Conservation (phyloP, 345 rosid species). For the Aquilaria sinensis region DNA sequence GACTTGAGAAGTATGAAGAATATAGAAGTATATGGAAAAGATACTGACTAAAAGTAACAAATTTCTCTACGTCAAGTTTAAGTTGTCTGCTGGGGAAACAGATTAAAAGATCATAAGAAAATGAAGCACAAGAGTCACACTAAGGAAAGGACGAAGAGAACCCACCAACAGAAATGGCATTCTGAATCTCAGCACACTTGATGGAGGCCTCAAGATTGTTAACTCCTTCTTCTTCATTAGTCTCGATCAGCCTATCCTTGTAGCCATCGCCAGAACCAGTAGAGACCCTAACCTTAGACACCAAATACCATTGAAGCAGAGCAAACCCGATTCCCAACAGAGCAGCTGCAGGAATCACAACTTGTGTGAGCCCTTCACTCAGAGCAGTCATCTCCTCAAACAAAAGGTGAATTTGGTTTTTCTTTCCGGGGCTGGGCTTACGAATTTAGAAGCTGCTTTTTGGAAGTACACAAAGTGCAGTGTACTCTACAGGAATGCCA, state of each 20-base stretch:
- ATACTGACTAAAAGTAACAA: too few species aligned
- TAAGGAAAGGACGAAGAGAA: not conserved
- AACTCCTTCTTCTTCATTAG: constrained; percentile 39
- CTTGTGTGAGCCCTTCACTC: constrained; percentile 45
- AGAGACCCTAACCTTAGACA: constrained; percentile 42
- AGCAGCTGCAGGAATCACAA: constrained; percentile 44
- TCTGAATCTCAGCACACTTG: constrained; percentile 70
- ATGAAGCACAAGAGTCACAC: not conserved
- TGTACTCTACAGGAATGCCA: constrained; percentile 3
- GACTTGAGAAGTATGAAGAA: too few species aligned
- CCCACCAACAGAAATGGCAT: constrained; percentile 63
- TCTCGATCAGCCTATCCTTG: constrained; percentile 28
- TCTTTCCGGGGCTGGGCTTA: not conserved
- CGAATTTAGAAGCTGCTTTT: constrained; percentile 5
- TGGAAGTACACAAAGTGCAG: constrained; percentile 11
- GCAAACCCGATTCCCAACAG: constrained; percentile 57
- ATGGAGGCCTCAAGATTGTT: constrained; percentile 34
- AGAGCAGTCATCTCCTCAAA: constrained; percentile 29
- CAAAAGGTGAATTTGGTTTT: not conserved
- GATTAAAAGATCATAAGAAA: not conserved
- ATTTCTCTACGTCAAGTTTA: too few species aligned
- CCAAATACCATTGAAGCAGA: constrained; percentile 61
- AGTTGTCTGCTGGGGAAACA: not conserved
- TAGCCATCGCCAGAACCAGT: constrained; percentile 23
- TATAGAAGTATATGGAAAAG: too few species aligned